Percentiles rank a stretch among this genome's conserved stretches.
Conservation (phyloP, 2,329 filamentous ascomycete genomes). For the Oidium heveae region DNA sequence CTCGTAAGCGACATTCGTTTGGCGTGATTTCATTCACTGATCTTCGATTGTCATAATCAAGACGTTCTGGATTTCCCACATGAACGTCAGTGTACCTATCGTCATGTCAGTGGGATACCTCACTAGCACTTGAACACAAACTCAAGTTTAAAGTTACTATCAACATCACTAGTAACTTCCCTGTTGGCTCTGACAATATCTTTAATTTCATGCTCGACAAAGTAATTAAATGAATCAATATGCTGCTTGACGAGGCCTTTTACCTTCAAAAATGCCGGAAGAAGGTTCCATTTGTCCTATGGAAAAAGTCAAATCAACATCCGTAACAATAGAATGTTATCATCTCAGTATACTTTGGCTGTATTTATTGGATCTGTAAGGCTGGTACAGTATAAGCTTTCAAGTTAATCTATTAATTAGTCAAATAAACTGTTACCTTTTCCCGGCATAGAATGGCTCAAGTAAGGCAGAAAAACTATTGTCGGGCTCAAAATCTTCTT, state of each 20-base stretch:
- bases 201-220: conserved; percentile 87
- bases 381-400: background rate
- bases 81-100: conserved; percentile 61
- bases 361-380: conserved; percentile 42
- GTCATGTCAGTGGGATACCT: conserved; percentile 1
- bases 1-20: conserved; percentile 85
- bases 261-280: conserved; percentile 94
- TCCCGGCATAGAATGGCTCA: conserved; percentile 45
- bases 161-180: conserved; percentile 71
- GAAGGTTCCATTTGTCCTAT: conserved; percentile 85
- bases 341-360: conserved; percentile 17
- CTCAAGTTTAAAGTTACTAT: conserved; percentile 80
- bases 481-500: conserved; percentile 7
- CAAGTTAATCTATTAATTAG: too few relatives aligned
- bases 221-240: conserved; percentile 89
- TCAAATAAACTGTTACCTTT: conserved; percentile 16
- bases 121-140: conserved; percentile 9
- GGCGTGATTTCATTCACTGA: conserved; percentile 58
- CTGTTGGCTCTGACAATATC: conserved; percentile 87
- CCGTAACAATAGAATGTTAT: background rate
- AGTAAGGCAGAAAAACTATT: conserved; percentile 34
- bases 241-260: conserved; percentile 84
- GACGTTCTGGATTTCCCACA: conserved; percentile 55
- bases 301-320: conserved; percentile 11
- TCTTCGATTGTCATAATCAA: conserved; percentile 47